Conservation (phyloP, 768 basidiomycete genomes). For the Scleroderma citrinum region DNA sequence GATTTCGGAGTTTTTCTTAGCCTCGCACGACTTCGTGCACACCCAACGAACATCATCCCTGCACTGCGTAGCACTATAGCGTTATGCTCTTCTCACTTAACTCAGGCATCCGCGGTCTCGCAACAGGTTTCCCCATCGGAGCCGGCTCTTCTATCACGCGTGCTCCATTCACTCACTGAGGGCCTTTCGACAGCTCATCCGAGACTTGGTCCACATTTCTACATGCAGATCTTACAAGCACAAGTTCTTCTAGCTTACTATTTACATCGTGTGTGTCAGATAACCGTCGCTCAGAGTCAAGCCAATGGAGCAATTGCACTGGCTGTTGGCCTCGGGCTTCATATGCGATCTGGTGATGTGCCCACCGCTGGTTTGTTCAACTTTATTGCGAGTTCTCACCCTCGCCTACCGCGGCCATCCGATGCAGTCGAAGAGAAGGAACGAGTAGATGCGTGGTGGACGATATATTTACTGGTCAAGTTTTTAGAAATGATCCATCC, state of each 20-base stretch:
- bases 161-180: conserved; percentile 41
- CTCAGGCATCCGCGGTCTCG: conserved; percentile 14
- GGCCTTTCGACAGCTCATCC: conserved; percentile 35
- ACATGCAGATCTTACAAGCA: conserved; percentile 53
- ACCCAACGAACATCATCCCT: conserved; percentile 38
- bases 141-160: conserved; percentile 41
- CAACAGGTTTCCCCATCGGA: conserved; percentile 35
- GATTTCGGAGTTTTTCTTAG: conserved; percentile 68
- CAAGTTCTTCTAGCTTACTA: conserved; percentile 63
- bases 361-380: conserved; percentile 1
- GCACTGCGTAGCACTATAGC: conserved; percentile 45
- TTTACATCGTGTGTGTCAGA: conserved; percentile 53
- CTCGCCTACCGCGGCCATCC: conserved; percentile 24
- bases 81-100: conserved; percentile 51
- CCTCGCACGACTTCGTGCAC: conserved; percentile 38
- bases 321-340: conserved; percentile 41
- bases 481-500: conserved; percentile 25
- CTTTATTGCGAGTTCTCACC: conserved; percentile 5
- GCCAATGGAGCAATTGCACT: conserved; percentile 43
- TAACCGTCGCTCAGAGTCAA: conserved; percentile 57
- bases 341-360: conserved; percentile 27
- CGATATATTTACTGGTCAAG: conserved; percentile 29
- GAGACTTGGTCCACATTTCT: conserved; percentile 29
- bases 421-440: conserved; percentile 33
- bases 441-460: conserved; percentile 36